phyloP scores from a whole-genome alignment of 371 early-diverging fungal genomes.

The Lichtheimia corymbifera region DNA sequence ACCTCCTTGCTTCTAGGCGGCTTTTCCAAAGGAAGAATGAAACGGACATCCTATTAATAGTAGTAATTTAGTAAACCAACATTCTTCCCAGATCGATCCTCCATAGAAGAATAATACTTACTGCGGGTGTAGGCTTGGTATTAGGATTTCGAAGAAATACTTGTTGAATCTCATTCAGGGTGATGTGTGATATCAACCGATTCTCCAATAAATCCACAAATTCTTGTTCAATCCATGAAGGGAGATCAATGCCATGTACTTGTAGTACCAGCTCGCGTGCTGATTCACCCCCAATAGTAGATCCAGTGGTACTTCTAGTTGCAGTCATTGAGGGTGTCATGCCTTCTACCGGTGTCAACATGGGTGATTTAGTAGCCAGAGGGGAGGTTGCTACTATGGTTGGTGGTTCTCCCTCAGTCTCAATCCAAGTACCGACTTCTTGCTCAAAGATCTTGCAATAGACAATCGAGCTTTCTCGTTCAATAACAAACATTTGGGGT shows the following conservation, averaged over 20 bases:
- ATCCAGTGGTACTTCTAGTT: not conserved
- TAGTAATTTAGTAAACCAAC: conserved; percentile 3
- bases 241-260: conserved; percentile 74
- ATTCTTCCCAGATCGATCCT: not conserved
- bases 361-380: not conserved
- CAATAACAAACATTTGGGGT: conserved; percentile 73
- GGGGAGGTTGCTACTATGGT: not conserved
- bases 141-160: conserved; percentile 71
- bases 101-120: conserved; percentile 21
- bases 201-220: conserved; percentile 68
- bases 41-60: conserved; percentile 59
- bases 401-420: not conserved
- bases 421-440: conserved; percentile 3
- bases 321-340: not conserved
- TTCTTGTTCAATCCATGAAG: conserved; percentile 66
- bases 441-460: conserved; percentile 51
- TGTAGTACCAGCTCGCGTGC: conserved; percentile 62
- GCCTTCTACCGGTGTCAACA: not conserved
- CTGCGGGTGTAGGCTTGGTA: conserved; percentile 66
- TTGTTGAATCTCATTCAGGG: conserved; percentile 65
- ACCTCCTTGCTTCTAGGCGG: conserved; percentile 37
- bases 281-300: not conserved
- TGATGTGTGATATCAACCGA: conserved; percentile 62
- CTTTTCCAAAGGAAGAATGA: conserved; percentile 61
- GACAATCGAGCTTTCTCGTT: conserved; percentile 54